Conservation (phyloP, 2,329 filamentous ascomycete genomes). For the Atkinsonella texensis region DNA sequence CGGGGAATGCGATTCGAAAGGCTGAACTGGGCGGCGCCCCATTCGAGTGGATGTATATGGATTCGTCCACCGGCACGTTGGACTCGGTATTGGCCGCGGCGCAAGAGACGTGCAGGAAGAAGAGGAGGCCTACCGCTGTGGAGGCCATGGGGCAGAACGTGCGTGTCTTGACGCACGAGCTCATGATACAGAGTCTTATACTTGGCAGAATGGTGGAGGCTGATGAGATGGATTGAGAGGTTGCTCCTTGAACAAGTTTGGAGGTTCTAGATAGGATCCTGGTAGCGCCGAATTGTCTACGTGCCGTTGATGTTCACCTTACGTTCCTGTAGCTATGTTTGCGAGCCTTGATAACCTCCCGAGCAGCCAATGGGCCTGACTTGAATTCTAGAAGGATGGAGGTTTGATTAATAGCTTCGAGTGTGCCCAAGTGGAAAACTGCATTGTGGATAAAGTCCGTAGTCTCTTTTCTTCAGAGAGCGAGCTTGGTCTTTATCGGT, state of each 20-base stretch:
- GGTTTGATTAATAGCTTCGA: too few relatives aligned
- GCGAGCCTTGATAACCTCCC: too few relatives aligned
- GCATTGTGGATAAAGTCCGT: too few relatives aligned
- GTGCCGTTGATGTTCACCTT: too few relatives aligned
- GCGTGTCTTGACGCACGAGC: slow-evolving; percentile 67
- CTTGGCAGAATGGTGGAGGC: slow-evolving; percentile 65
- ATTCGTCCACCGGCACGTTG: slow-evolving; percentile 47
- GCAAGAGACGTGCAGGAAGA: slow-evolving; percentile 23
- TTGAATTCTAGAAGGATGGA: too few relatives aligned
- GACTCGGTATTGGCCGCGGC: slow-evolving; percentile 31
- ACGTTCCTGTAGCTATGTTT: too few relatives aligned
- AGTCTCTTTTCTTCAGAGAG: too few relatives aligned
- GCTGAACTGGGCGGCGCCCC: slow-evolving; percentile 31
- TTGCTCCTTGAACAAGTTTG: not conserved
- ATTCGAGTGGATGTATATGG: slow-evolving; percentile 73
- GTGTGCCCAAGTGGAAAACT: too few relatives aligned
- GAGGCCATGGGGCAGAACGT: slow-evolving; percentile 35
- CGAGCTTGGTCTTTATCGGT: too few relatives aligned
- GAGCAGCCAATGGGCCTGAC: too few relatives aligned
- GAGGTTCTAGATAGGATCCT: too few relatives aligned
- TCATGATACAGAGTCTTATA: slow-evolving; percentile 87
- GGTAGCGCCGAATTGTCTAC: too few relatives aligned
- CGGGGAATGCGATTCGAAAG: slow-evolving; percentile 44
- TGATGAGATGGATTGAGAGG: slow-evolving; percentile 25
- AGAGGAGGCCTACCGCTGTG: slow-evolving; percentile 23